A percentile compares a stretch with the other conserved stretches of the same genome.
phyloP scores from a whole-genome alignment of 768 basidiomycete genomes.

The Cystobasidium onofrii region DNA sequence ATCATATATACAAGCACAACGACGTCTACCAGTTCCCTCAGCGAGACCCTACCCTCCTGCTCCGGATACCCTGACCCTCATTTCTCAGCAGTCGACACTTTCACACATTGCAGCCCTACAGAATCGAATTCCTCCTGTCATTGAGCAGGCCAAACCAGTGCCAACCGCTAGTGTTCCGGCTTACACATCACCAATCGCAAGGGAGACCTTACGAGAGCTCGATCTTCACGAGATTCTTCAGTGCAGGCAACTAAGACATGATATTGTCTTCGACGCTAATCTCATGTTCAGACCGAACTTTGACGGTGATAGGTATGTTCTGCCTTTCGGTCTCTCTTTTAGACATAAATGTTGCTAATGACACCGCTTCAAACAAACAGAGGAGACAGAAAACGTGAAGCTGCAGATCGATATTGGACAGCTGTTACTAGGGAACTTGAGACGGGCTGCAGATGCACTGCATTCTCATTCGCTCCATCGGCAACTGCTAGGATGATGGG shows the following conservation, averaged over 20 bases:
- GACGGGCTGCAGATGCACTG: conserved; percentile 72
- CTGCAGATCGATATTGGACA: conserved; percentile 74
- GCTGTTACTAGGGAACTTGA: conserved; percentile 70
- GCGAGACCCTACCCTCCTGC: background rate
- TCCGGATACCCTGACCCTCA: too few relatives aligned
- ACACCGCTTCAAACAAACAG: conserved; percentile 58
- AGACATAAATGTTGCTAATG: conserved; percentile 10
- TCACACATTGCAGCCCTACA: background rate
- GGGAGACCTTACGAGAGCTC: conserved; percentile 71
- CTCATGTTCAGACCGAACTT: conserved; percentile 46
- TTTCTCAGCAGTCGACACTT: background rate
- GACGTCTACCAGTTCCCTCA: background rate
- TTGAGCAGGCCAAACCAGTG: background rate
- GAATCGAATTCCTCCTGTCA: background rate
- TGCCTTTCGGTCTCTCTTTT: background rate
- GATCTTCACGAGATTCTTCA: conserved; percentile 76
- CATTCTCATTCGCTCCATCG: conserved; percentile 48
- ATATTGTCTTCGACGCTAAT: conserved; percentile 41
- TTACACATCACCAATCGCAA: conserved; percentile 66
- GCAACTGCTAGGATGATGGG: conserved; percentile 11
- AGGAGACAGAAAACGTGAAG: conserved; percentile 63
- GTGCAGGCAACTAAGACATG: conserved; percentile 71
- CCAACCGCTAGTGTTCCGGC: conserved; percentile 51
- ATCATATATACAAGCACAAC: background rate
- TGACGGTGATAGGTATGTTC: conserved; percentile 36